These are phyloP conservation scores for Yamadazyma scolyti DNA, from an alignment of 805 yeast genomes.

Conservation along the genomic window DNA sequence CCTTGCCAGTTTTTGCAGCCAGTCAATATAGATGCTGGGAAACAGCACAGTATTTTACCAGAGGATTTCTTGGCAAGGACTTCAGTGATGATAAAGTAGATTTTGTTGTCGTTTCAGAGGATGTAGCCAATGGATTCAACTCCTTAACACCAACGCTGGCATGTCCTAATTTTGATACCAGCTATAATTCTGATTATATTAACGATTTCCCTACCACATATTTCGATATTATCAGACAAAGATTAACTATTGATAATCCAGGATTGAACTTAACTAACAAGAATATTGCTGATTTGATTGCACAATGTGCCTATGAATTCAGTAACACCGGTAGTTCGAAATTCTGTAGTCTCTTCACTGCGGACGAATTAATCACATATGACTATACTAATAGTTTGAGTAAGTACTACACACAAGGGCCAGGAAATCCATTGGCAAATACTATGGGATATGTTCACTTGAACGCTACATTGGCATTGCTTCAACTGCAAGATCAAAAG, in stretches of 20 bases:
- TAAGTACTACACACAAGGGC: constrained; percentile 58
- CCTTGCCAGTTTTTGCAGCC: constrained; percentile 50
- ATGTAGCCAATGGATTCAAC: constrained; percentile 47
- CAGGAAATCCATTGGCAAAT: constrained; percentile 54
- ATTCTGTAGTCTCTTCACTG: constrained; percentile 63
- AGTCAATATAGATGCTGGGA: constrained; percentile 51
- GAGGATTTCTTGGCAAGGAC: constrained; percentile 51
- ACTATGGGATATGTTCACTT: constrained; percentile 56
- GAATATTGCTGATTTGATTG: constrained; percentile 52
- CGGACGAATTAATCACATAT: constrained; percentile 58
- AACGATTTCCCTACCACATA: constrained; percentile 33
- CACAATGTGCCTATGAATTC: constrained; percentile 69
- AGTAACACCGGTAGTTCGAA: constrained; percentile 64
- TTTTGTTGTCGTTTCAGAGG: constrained; percentile 43
- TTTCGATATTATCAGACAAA: constrained; percentile 46
- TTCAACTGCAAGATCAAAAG: constrained; percentile 40
- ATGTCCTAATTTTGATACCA: constrained; percentile 31
- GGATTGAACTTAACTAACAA: constrained; percentile 45
- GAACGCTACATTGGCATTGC: constrained; percentile 43
- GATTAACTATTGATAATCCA: constrained; percentile 53
- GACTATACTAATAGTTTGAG: constrained; percentile 57
- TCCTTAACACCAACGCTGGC: constrained; percentile 50
- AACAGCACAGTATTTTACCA: constrained; percentile 51
- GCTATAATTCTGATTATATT: constrained; percentile 17
- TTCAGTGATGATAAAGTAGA: constrained; percentile 24